Base-by-base conservation (phyloP, 225 moss, liverwort and hornwort species). In the Polytrichum commune region DNA sequence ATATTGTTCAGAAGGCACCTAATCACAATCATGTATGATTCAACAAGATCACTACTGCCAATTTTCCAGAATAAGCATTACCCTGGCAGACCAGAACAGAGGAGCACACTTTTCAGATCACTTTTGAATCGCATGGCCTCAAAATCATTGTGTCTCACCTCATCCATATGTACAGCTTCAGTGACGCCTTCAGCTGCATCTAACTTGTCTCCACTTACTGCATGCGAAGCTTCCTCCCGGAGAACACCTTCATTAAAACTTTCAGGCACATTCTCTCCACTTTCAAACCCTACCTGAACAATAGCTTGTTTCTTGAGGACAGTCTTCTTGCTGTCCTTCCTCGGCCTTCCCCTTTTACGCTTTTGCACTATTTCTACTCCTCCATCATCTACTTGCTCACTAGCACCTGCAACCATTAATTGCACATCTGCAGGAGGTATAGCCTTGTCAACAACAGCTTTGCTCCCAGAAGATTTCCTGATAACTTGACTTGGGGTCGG, bases 301-400 rank as follows among this genome's bases (percentile, higher is more conserved):
- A 18, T 20, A 38, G 68, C 13, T 69, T 46, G 24, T 26, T 26
- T 46, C 62, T 62, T 46, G 32, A 62, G 6, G 6, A 55, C 57
- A n/a, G 60, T 64, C 38, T 75, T 84, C 56, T 88, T 84, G 68
- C 77, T 81, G 53, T 85, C 88, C 79, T 85, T 88, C 69, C 84
- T 82, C 22, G 84, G 84, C 65, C 88, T 82, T 68, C 88, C 84
- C 72, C 84, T 75, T 64, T 82, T 85, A 29, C 79, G 82, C 60
- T 78, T 82, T 71, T 80, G 84, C 46, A 76, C 64, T 55, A 70
- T 64, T 4, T 72, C 80, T 60, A 80, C 81, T 46, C 70, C 82
- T 54, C 60, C 88, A 64, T 55, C 13, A 38, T 53, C 62, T 62
- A 69, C 75, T 62, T 78, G 74, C 77, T 76, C 65, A 69, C 62